phyloP scores from a whole-genome alignment of 805 yeast genomes.

The Candida broadrunensis region DNA sequence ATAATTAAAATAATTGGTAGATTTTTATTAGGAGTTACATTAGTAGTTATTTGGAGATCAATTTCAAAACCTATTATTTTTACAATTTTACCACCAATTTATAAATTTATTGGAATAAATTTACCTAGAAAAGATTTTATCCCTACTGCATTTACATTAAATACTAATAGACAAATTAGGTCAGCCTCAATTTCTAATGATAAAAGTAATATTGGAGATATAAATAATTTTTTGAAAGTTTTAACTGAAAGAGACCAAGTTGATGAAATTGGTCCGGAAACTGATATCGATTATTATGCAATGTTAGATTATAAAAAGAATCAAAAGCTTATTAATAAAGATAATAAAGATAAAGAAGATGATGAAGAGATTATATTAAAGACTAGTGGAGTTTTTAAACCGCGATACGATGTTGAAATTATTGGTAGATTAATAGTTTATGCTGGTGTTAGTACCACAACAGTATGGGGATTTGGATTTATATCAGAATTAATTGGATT shows the following conservation, averaged over 20 bases:
- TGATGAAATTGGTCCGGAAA: conserved; percentile 34
- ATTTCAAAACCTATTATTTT: conserved; percentile 66
- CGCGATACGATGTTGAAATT: conserved; percentile 72
- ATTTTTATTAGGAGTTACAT: conserved; percentile 55
- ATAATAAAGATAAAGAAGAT: conserved; percentile 9
- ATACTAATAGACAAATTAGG: conserved; percentile 32
- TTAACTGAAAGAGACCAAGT: conserved; percentile 21
- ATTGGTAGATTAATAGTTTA: conserved; percentile 76
- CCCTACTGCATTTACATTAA: conserved; percentile 34
- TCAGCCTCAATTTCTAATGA: conserved; percentile 39
- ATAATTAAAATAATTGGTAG: conserved; percentile 41
- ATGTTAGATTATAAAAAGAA: conserved; percentile 29
- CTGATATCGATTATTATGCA: conserved; percentile 40
- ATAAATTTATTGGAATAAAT: conserved; percentile 37
- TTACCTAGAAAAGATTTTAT: conserved; percentile 37
- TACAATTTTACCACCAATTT: conserved; percentile 57
- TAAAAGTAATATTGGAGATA: conserved; percentile 18
- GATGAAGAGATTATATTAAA: conserved; percentile 7
- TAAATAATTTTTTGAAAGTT: conserved; percentile 22
- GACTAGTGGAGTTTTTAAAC: conserved; percentile 47
- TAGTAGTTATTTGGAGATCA: conserved; percentile 72
- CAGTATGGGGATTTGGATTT: conserved; percentile 42
- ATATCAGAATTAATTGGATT: conserved; percentile 11
- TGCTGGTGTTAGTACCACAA: conserved; percentile 69
- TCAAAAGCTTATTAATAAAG: neutral